These are phyloP conservation scores for Solanum arcanum DNA, from an alignment of 257 asterid species.

Conservation along the genomic window DNA sequence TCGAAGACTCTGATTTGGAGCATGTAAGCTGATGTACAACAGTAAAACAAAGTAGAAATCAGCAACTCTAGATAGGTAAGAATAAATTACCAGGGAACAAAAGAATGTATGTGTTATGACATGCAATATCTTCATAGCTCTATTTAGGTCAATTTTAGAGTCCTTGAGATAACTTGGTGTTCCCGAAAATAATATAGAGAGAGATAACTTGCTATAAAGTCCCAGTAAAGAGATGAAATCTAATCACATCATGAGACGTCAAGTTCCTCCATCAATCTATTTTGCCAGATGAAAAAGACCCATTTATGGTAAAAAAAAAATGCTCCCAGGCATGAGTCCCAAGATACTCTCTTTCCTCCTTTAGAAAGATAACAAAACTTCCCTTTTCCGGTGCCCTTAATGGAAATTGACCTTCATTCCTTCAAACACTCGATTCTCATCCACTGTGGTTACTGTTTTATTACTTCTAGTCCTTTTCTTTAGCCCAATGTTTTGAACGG, in stretches of 20 bases:
- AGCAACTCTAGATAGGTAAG: background rate
- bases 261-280: background rate
- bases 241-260: background rate
- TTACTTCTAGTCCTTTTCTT: too few species aligned
- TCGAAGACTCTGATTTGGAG: constrained; percentile 86
- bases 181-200: background rate
- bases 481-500: too few species aligned
- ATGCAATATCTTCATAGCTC: background rate
- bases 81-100: background rate
- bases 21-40: constrained; percentile 56
- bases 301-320: background rate
- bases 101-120: background rate
- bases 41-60: constrained; percentile 4
- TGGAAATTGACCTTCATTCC: background rate
- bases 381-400: background rate
- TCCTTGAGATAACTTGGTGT: background rate
- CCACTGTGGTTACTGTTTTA: too few species aligned
- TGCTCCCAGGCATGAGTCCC: background rate
- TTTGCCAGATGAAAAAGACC: background rate
- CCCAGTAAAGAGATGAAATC: background rate
- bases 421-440: too few species aligned
- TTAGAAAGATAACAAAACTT: background rate
- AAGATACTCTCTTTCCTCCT: background rate
- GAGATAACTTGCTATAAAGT: background rate
- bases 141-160: background rate